phyloP scores from a whole-genome alignment of 2,329 filamentous ascomycete species.

The Fusarium metavorans region DNA sequence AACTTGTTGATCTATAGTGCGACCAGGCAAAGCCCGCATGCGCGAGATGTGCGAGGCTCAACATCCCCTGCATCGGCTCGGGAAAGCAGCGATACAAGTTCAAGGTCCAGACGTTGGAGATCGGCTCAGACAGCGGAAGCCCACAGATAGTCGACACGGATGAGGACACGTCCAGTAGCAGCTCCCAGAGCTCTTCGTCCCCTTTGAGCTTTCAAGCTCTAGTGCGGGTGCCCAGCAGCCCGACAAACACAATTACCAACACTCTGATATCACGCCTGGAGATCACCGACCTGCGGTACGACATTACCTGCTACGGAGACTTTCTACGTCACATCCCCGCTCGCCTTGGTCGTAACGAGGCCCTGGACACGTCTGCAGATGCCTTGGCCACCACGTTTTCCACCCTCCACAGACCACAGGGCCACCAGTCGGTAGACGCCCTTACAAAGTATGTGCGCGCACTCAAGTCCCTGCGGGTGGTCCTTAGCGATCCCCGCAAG shows the following conservation, averaged over 20 bases:
- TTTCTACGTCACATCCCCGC: constrained; percentile 60
- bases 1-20: constrained; percentile 51
- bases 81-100: constrained; percentile 64
- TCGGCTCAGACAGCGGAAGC: constrained; percentile 1
- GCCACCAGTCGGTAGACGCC: constrained; percentile 33
- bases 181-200: neutral
- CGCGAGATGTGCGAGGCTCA: constrained; percentile 58
- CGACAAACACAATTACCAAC: constrained; percentile 39
- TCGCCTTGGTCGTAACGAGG: constrained; percentile 58
- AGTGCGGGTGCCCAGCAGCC: constrained; percentile 46
- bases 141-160: constrained; percentile 15
- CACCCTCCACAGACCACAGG: constrained; percentile 32
- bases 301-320: constrained; percentile 59
- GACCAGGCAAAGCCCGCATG: constrained; percentile 59
- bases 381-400: constrained; percentile 46
- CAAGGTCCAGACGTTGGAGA: constrained; percentile 50
- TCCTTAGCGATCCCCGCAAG: constrained; percentile 44
- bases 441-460: constrained; percentile 49
- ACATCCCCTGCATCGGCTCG: constrained; percentile 58
- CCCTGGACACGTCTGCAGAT: constrained; percentile 55
- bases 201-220: constrained; percentile 7
- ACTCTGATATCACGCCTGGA: constrained; percentile 49
- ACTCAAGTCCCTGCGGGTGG: constrained; percentile 42
- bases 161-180: constrained; percentile 6
- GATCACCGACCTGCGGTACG: constrained; percentile 59